Base-by-base conservation (phyloP, 805 yeast species). In the Candida mattraensis region DNA sequence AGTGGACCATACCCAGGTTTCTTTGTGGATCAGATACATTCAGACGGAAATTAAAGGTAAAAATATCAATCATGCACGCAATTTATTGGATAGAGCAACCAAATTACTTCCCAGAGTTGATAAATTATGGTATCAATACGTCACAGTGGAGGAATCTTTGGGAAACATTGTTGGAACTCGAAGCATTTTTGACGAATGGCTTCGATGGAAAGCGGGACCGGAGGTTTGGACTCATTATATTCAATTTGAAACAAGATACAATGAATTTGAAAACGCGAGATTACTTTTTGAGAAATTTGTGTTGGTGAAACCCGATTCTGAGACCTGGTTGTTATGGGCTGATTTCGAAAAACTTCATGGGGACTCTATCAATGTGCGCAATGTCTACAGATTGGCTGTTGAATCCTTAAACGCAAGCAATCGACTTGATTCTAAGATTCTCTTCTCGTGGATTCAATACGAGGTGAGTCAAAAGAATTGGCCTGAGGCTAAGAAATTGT, bases 31-130 rank as follows among this genome's bases (percentile, higher is more conserved):
- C 3, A 71, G 86, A 14, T 91, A 93, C 58, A 74, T 86, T 8
- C 88, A 87, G 51, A 58, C 78, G 24, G 98, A 93, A 62, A 63
- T 89, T 28, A 74, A 80, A 42, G 68, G 72, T 24, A 74, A 78
- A 43, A 87, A 83, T 48, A 70, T 87, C 36, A 87, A 87, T 51
- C 97, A 89, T 62, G 97, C 97, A 0, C 66, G 96, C 47, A 89
- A 91, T 54, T 50, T 93, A 18, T 64, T 91, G 19, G 88, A 87
- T 34, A 65, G 97, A 27, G 94, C 87, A 0, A 79, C 84, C 0
- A 72, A 78, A 2, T 58, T 77, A 0, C 63, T 89, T 17, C 98
- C 98, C 0, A 67, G 86, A 17, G 79, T 83, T 4, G 89, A 83
- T 50, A 89, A 89, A 56, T 62, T 91, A 14, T 91, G 98, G 97